Base-by-base conservation (phyloP, 306 rosid species). In the Mimosa pudica region DNA sequence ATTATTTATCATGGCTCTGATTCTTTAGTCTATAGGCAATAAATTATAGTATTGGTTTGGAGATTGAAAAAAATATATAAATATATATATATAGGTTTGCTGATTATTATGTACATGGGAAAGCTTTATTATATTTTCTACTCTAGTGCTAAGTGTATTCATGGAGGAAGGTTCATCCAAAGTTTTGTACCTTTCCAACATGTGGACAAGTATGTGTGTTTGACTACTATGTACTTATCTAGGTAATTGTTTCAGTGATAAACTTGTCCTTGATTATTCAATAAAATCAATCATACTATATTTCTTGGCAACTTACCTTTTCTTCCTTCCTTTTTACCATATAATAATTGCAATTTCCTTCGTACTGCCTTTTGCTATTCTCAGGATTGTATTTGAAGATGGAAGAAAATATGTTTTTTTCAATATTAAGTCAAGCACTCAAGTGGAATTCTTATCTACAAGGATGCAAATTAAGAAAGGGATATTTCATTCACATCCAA, bases 21-120 rank as follows among this genome's bases (percentile, higher is more conserved):
- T 86, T 86, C 85, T 83, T 86, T 86, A 83, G 81, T 77, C 79
- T 77, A n/a, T 83, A 87, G 89, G 85, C 84, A 83, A 82, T 88
- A 70, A 87, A 81, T 71, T 80, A 16, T 71, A 20, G 78, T 78
- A 75, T 81, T 70, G 65, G 73, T 64, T 79, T 4, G 74, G 71
- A 70, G 69, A 38, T 74, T 72, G 75, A 67, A 24, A 24, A 24
- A 24, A 0, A 24, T 24, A 24, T 24, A 24, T 24, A 24, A 0
- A 24, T 24, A 24, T 2, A 60, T 60, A 60, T 80, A 71, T 77
- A 82, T 42, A 10, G 73, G 52, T 42, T 24, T 68, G 87, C 79
- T 84, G 83, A 77, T 84, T 82, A 77, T 55, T 73, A 36, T 89
- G 88, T 89, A 88, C 80, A 87, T 80, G 84, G 51, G 78, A 75